A percentile compares a stretch with the other conserved stretches of the same genome.
Conservation (phyloP, 352 stramenopile genomes). For the Phytophthora pini region DNA sequence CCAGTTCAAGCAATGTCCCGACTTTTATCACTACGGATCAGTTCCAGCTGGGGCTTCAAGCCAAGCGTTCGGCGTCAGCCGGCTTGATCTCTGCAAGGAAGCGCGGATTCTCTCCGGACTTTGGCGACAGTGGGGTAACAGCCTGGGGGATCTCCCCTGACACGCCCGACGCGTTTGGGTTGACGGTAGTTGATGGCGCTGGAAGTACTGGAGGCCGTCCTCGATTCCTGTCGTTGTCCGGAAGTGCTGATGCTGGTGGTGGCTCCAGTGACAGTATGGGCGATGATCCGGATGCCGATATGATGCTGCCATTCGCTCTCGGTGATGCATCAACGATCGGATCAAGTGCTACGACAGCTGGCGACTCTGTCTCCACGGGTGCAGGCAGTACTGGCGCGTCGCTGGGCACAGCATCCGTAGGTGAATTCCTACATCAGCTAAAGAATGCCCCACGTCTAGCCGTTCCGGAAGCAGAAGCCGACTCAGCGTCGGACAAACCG, state of each 20-base stretch:
- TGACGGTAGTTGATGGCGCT: conserved; percentile 49
- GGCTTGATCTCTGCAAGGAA: conserved; percentile 33
- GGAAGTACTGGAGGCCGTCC: conserved; percentile 32
- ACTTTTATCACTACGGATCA: conserved; percentile 70
- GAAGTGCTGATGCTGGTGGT: conserved; percentile 14
- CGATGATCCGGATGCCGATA: conserved; percentile 39
- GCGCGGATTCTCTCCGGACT: conserved; percentile 68
- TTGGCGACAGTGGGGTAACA: conserved; percentile 58
- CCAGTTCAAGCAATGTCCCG: conserved; percentile 48
- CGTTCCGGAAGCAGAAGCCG: not conserved
- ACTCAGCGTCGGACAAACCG: conserved; percentile 4
- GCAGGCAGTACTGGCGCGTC: conserved; percentile 23
- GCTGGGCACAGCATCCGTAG: conserved; percentile 70
- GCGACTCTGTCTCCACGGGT: conserved; percentile 42
- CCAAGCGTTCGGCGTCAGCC: conserved; percentile 25
- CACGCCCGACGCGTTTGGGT: conserved; percentile 66
- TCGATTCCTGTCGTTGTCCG: conserved; percentile 52
- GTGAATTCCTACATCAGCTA: conserved; percentile 81
- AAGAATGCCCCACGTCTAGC: conserved; percentile 73
- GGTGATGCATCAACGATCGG: conserved; percentile 39
- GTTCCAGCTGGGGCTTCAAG: conserved; percentile 42
- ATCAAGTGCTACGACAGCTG: conserved; percentile 54
- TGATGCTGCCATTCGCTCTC: conserved; percentile 77
- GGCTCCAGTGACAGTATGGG: conserved; percentile 4
- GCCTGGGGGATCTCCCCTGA: conserved; percentile 77